Conservation (phyloP, 73 alveolate species). For the Blepharisma japonicum region DNA sequence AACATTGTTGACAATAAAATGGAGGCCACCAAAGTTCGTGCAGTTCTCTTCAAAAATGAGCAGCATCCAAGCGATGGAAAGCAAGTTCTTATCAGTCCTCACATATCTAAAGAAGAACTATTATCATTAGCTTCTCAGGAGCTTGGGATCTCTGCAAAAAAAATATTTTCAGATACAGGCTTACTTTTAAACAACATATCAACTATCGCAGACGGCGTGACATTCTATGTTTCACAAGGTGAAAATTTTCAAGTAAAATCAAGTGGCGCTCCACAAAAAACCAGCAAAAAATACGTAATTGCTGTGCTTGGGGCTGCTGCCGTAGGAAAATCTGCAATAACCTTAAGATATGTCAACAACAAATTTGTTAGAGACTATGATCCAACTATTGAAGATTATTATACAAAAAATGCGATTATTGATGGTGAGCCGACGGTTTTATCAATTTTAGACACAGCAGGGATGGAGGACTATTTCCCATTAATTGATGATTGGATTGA, state of each 20-base stretch:
- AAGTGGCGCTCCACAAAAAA: neutral
- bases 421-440: conserved; percentile 19
- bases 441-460: conserved; percentile 38
- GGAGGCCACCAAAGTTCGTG: neutral
- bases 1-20: neutral
- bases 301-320: conserved; percentile 15
- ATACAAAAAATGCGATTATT: neutral
- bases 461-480: conserved; percentile 29
- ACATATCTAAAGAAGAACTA: neutral
- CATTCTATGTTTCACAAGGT: conserved; percentile 19
- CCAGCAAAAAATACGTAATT: neutral
- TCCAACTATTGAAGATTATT: conserved; percentile 34
- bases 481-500: conserved; percentile 37
- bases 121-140: neutral
- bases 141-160: neutral
- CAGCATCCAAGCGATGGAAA: conserved; percentile 1
- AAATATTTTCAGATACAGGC: neutral
- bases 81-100: neutral
- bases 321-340: conserved; percentile 34
- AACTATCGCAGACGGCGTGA: neutral
- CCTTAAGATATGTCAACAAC: neutral
- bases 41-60: neutral
- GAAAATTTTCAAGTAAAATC: neutral
- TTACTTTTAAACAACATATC: neutral
- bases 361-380: conserved; percentile 22